Evolutionary conservation across 106 monocot genomes (phyloP).

Genomic region (Dendrobium catenatum): DNA sequence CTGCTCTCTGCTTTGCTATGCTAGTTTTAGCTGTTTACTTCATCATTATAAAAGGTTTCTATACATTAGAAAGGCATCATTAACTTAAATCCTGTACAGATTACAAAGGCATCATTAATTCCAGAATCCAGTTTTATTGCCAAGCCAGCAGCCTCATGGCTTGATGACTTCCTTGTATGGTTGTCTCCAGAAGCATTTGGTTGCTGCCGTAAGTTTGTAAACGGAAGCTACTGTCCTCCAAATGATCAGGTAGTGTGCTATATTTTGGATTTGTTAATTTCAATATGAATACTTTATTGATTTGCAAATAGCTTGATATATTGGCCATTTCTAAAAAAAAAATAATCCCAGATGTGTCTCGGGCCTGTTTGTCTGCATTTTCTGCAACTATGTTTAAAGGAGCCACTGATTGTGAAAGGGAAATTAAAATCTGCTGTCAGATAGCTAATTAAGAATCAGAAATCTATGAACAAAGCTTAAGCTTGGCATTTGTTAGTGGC

Average conservation of each 20-base stretch:
- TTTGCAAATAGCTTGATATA: neutral
- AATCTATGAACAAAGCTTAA: too few species aligned
- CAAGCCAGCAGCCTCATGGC: slow-evolving; percentile 98
- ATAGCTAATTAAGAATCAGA: too few species aligned
- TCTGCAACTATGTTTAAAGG: too few species aligned
- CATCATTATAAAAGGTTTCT: neutral
- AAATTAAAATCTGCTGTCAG: too few species aligned
- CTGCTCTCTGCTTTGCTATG: neutral
- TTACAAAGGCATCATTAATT: slow-evolving; percentile 59
- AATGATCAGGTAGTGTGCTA: slow-evolving; percentile 70
- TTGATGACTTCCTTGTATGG: slow-evolving; percentile 98
- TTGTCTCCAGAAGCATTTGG: slow-evolving; percentile 97
- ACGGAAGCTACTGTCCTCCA: slow-evolving; percentile 97
- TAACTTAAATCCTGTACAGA: slow-evolving; percentile 34
- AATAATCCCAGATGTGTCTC: too few species aligned
- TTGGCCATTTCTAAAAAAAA: neutral
- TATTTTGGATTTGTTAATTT: neutral
- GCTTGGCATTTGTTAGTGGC: too few species aligned
- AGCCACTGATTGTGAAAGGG: too few species aligned
- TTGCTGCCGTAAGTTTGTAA: slow-evolving; percentile 86
- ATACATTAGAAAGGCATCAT: slow-evolving; percentile 41
- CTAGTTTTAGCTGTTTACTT: neutral
- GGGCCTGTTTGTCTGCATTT: too few species aligned
- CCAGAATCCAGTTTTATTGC: slow-evolving; percentile 86
- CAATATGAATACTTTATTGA: neutral